These are phyloP conservation scores for Spathaspora hagerdaliae DNA, from an alignment of 805 yeast species.

Conservation along the genomic window DNA sequence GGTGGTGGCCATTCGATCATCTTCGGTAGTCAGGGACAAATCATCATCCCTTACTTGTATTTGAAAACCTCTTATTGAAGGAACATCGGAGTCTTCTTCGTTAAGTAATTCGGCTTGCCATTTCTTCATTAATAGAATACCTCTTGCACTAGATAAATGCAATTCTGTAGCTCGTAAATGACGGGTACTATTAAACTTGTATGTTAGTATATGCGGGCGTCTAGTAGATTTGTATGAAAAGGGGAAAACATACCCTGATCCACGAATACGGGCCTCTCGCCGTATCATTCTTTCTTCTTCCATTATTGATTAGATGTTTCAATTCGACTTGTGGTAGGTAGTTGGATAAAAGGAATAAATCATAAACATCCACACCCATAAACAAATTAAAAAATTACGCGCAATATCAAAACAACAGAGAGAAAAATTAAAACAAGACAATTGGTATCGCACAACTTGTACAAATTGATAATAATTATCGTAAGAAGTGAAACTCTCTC, in stretches of 20 bases:
- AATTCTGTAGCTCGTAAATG: background rate
- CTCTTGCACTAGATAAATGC: background rate
- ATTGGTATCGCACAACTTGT: no score
- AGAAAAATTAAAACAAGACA: no score
- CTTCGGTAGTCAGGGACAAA: background rate
- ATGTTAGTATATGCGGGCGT: no score
- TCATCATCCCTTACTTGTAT: background rate
- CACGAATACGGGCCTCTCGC: constrained; percentile 33
- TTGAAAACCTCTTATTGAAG: background rate
- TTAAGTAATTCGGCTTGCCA: background rate
- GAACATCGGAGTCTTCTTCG: background rate
- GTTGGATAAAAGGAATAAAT: no score
- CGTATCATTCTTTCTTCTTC: constrained; percentile 1
- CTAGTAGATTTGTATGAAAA: no score
- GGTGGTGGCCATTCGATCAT: background rate
- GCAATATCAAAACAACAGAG: no score
- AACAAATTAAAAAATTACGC: no score
- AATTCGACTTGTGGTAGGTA: no score
- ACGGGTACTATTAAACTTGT: constrained; percentile 1
- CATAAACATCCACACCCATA: no score
- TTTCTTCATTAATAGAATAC: background rate
- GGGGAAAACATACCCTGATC: constrained; percentile 37
- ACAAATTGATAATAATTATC: no score
- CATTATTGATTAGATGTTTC: no score
- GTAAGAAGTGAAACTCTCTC: background rate